phyloP scores from a whole-genome alignment of 805 yeast genomes.

The Starmera caribaea region DNA sequence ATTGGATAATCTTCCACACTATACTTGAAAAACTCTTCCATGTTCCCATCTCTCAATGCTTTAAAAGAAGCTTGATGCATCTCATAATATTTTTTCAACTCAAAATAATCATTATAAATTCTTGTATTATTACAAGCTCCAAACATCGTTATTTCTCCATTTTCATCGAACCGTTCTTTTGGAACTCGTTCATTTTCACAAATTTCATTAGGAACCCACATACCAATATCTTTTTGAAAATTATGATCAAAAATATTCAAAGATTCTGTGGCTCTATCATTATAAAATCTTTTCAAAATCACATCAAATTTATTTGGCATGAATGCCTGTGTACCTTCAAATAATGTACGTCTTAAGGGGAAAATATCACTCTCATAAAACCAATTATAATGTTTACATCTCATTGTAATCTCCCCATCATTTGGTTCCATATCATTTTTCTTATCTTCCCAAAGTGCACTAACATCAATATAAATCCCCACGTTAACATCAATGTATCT shows the following conservation, averaged over 20 bases:
- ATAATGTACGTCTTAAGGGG: slow-evolving; percentile 29
- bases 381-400: slow-evolving; percentile 16
- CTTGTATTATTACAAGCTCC: slow-evolving; percentile 30
- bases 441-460: slow-evolving; percentile 24
- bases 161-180: slow-evolving; percentile 16
- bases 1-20: slow-evolving; percentile 25
- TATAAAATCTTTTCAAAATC: slow-evolving; percentile 29
- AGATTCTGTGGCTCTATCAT: slow-evolving; percentile 16
- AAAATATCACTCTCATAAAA: slow-evolving; percentile 22
- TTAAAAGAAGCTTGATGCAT: slow-evolving; percentile 19
- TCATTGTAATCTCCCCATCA: slow-evolving; percentile 6
- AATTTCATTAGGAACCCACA: slow-evolving; percentile 37
- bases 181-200: slow-evolving; percentile 24
- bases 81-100: slow-evolving; percentile 20
- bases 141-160: slow-evolving; percentile 20
- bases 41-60: slow-evolving; percentile 11
- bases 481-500: slow-evolving; percentile 39
- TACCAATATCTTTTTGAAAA: slow-evolving; percentile 30
- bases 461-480: slow-evolving; percentile 40
- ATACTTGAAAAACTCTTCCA: slow-evolving; percentile 9
- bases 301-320: slow-evolving; percentile 29
- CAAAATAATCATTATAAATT: slow-evolving; percentile 29
- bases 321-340: slow-evolving; percentile 35
- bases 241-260: slow-evolving; percentile 21
- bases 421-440: slow-evolving; percentile 8